Percentiles rank a stretch among this genome's conserved stretches.
Evolutionary conservation across 495 filamentous ascomycete genomes (phyloP).

Genomic region (Aspergillus asperescens): DNA sequence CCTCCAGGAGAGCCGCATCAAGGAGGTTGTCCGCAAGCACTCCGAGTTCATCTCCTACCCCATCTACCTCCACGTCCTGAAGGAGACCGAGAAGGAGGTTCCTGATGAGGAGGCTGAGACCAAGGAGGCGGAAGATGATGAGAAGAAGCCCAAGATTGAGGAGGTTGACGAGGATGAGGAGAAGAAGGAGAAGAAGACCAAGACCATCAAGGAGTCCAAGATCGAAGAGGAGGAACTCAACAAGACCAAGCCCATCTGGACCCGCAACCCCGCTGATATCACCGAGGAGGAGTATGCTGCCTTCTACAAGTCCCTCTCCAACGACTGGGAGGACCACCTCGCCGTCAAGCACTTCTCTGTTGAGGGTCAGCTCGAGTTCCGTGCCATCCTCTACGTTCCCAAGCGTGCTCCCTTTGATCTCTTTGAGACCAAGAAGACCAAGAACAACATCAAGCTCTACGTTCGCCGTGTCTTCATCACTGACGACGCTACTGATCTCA

Average conservation of each 20-base stretch:
- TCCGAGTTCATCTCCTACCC: slow-evolving; percentile 99
- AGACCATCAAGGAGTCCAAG: slow-evolving; percentile 98
- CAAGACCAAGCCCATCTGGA: slow-evolving; percentile 99
- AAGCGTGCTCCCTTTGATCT: slow-evolving; percentile 99
- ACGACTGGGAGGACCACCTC: slow-evolving; percentile 98
- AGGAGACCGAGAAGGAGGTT: slow-evolving; percentile 98
- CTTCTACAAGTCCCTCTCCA: slow-evolving; percentile 99
- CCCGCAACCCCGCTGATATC: slow-evolving; percentile 94
- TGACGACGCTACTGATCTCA: slow-evolving; percentile 96
- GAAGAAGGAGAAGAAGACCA: slow-evolving; percentile 90
- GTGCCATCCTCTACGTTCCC: slow-evolving; percentile 97
- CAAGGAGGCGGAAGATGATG: slow-evolving; percentile 75
- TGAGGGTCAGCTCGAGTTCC: slow-evolving; percentile 99
- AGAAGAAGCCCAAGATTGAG: slow-evolving; percentile 75
- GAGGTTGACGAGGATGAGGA: slow-evolving; percentile 79
- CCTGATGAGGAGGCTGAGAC: slow-evolving; percentile 93
- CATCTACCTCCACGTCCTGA: slow-evolving; percentile 98
- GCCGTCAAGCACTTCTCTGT: slow-evolving; percentile 99
- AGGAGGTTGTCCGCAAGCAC: slow-evolving; percentile 99
- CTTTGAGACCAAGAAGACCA: slow-evolving; percentile 99
- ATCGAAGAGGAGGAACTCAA: slow-evolving; percentile 99
- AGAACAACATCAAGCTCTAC: slow-evolving; percentile 99
- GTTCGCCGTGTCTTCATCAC: slow-evolving; percentile 99
- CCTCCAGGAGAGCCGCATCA: slow-evolving; percentile 97
- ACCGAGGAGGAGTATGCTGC: slow-evolving; percentile 92